phyloP scores from a whole-genome alignment of 1,139 yeast genomes.

The Kluyveromyces sp. region DNA sequence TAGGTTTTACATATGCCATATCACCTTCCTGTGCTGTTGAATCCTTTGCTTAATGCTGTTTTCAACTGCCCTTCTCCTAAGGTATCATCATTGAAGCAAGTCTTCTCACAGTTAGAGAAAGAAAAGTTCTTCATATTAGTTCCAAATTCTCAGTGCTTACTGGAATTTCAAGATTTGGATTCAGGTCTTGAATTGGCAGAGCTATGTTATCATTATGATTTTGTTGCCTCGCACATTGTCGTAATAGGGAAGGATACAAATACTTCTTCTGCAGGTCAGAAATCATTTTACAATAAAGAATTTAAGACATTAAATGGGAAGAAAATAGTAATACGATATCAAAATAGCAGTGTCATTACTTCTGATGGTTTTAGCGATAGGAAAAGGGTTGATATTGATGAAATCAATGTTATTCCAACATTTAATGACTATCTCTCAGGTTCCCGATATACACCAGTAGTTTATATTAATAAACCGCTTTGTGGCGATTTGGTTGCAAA shows the following conservation, averaged over 20 bases:
- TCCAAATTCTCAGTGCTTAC: constrained; percentile 49
- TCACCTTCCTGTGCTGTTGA: constrained; percentile 40
- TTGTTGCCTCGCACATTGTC: constrained; percentile 58
- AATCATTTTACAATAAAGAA: background rate
- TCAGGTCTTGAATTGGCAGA: constrained; percentile 43
- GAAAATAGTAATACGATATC: constrained; percentile 42
- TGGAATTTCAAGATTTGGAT: constrained; percentile 45
- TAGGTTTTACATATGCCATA: constrained; percentile 22
- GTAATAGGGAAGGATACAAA: constrained; percentile 5
- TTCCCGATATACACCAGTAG: constrained; percentile 39
- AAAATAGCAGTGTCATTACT: constrained; percentile 47
- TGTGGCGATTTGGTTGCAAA: constrained; percentile 30
- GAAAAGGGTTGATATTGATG: constrained; percentile 38
- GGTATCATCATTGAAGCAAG: constrained; percentile 43
- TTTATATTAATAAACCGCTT: constrained; percentile 46
- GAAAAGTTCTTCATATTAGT: constrained; percentile 50
- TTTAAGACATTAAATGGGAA: constrained; percentile 55
- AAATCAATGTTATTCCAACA: constrained; percentile 39
- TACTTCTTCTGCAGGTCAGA: constrained; percentile 4
- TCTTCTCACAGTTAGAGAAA: constrained; percentile 37
- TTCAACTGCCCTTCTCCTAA: constrained; percentile 58
- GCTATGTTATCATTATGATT: constrained; percentile 58
- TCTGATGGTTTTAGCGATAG: constrained; percentile 51
- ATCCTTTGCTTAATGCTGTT: constrained; percentile 60
- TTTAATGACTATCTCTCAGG: constrained; percentile 39